Base-by-base conservation (phyloP, 345 rosid species). In the Melaleuca alternifolia region DNA sequence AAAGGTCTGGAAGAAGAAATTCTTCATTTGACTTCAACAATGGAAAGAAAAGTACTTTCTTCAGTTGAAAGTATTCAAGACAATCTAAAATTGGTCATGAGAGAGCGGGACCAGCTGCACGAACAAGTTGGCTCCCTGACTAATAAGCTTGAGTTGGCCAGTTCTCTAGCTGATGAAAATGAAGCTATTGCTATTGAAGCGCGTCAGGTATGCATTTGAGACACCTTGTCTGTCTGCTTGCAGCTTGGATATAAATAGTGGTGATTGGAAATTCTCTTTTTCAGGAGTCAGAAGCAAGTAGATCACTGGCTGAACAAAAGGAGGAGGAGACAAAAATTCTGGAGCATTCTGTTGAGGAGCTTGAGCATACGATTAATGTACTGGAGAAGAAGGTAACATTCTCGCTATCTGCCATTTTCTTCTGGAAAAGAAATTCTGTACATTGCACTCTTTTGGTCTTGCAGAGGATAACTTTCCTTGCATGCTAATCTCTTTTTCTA, bases 281-380 rank as follows among this genome's bases (percentile, higher is more conserved):
- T 82, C 77, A 97, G 99, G 98, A 92, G 89, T 92, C 94, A 65
- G 97, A 95, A 89, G 92, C 98, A 87, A 92, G 96, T 91, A 95
- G 93, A 88, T 53, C 91, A 82, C 93, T 92, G 83, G 96, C 98
- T 61, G 98, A 95, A 85, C 96, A 96, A 88, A 97, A 95, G 92
- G 99, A 95, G 88, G 97, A 94, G 86, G 99, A 97, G 92, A 97
- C 96, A 88, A 92, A 95, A 88, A 94, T 97, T 89, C 89, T 97
- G 85, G 99, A 97, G 87, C 87, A 88, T 87, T 97, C 99, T 79
- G 91, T 97, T 50, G 98, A 94, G 91, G 98, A 97, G 92, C 98
- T 97, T 85, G 98, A 97, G 89, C 87, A 90, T 87, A 97, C 99
- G 23, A 87, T 96, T 59, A 94, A 96, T 91, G 92, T 95, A 84